These are phyloP conservation scores for Saturnispora sanitii DNA, from an alignment of 805 yeast genomes.

Conservation along the genomic window DNA sequence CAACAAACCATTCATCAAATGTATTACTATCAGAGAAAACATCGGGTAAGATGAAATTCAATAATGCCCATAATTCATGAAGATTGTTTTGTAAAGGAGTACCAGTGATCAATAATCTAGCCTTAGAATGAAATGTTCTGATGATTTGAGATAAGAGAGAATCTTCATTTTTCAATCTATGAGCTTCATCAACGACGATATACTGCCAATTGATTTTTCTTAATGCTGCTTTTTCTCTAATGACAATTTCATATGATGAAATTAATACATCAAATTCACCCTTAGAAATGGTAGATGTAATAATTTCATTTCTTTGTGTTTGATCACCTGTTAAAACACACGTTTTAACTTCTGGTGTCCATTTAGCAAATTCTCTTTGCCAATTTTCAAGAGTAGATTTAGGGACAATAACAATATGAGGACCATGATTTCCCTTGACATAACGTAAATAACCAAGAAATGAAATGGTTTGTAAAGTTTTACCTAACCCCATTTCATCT, in stretches of 20 bases:
- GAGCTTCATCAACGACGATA: slow-evolving; percentile 92
- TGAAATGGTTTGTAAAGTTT: slow-evolving; percentile 88
- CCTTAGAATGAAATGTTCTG: slow-evolving; percentile 74
- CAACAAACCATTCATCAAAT: slow-evolving; percentile 89
- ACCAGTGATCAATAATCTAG: slow-evolving; percentile 83
- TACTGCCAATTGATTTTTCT: slow-evolving; percentile 89
- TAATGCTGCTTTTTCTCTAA: slow-evolving; percentile 73
- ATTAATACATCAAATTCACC: slow-evolving; percentile 85
- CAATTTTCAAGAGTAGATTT: slow-evolving; percentile 94
- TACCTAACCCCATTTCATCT: slow-evolving; percentile 98
- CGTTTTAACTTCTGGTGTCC: slow-evolving; percentile 93
- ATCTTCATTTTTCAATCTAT: slow-evolving; percentile 91
- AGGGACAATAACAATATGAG: slow-evolving; percentile 86
- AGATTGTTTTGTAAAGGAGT: slow-evolving; percentile 92
- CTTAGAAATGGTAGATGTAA: slow-evolving; percentile 48
- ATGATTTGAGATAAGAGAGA: slow-evolving; percentile 88
- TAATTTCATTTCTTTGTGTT: slow-evolving; percentile 57
- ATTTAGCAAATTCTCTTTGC: slow-evolving; percentile 86
- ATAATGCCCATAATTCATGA: slow-evolving; percentile 92
- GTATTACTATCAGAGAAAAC: slow-evolving; percentile 86
- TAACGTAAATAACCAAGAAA: slow-evolving; percentile 84
- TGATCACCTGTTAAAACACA: slow-evolving; percentile 84
- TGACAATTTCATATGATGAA: slow-evolving; percentile 89
- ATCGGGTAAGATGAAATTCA: slow-evolving; percentile 86
- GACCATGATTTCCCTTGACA: slow-evolving; percentile 72